Evolutionary conservation across 345 rosid species (phyloP).

Genomic region (Hevea brasiliensis): DNA sequence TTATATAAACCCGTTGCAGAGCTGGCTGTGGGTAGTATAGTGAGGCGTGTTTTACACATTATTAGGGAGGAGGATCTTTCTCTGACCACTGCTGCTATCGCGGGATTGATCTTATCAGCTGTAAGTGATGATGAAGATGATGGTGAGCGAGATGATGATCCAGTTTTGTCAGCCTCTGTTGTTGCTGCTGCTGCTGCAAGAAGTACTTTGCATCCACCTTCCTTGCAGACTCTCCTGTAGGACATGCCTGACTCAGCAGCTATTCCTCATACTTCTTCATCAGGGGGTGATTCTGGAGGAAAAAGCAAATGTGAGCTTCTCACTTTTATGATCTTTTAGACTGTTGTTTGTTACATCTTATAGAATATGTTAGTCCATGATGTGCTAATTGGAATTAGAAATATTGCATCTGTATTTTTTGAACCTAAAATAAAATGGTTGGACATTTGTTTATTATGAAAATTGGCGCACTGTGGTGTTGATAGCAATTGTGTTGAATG

Average conservation of each 20-base stretch:
- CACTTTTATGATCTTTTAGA: conserved; percentile 8
- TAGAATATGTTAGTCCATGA: background rate
- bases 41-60: conserved; percentile 90
- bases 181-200: conserved; percentile 90
- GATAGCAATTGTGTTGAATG: background rate
- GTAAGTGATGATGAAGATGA: conserved; percentile 77
- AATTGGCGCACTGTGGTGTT: background rate
- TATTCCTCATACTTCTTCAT: conserved; percentile 71
- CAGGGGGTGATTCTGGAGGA: conserved; percentile 98
- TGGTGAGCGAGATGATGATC: conserved; percentile 50
- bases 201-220: conserved; percentile 87
- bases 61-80: conserved; percentile 95
- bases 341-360: conserved; percentile 8
- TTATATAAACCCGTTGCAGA: conserved; percentile 52
- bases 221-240: conserved; percentile 90
- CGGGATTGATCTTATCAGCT: conserved; percentile 61
- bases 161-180: conserved; percentile 80
- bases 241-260: conserved; percentile 69
- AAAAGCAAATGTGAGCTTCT: conserved; percentile 70
- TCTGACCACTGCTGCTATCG: conserved; percentile 69
- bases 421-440: background rate
- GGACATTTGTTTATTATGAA: background rate
- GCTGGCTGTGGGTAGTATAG: conserved; percentile 95
- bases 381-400: too few species aligned
- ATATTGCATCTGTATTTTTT: too few species aligned